Evolutionary conservation across 768 basidiomycete species (phyloP).

Genomic region (Mycena rosella): DNA sequence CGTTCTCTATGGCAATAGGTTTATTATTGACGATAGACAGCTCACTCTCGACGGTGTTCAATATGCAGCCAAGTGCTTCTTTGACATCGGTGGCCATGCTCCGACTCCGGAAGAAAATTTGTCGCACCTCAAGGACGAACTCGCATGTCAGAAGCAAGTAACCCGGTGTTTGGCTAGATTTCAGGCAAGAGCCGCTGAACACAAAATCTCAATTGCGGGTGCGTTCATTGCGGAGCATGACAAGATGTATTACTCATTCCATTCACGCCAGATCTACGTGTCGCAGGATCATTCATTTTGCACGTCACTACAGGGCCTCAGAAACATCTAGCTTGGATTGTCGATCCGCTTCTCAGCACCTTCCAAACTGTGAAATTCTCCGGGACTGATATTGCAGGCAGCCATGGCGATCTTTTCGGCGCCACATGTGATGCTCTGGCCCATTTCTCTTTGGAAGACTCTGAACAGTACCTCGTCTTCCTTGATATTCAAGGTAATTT

Average conservation of each 20-base stretch:
- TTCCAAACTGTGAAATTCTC: neutral
- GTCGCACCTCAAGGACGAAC: neutral
- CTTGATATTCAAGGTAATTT: constrained; percentile 6
- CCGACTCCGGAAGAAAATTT: neutral
- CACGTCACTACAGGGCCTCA: neutral
- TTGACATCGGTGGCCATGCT: neutral
- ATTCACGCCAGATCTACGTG: no score
- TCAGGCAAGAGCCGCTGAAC: no score
- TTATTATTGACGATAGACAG: neutral
- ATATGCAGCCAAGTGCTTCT: constrained; percentile 16
- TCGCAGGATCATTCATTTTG: no score
- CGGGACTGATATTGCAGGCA: constrained; percentile 4
- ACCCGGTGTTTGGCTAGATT: no score
- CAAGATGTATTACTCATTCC: no score
- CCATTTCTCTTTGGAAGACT: constrained; percentile 14
- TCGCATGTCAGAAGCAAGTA: neutral
- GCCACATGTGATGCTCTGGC: constrained; percentile 13
- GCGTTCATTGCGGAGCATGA: no score
- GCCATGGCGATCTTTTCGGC: constrained; percentile 5
- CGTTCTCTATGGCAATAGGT: no score
- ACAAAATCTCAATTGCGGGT: no score
- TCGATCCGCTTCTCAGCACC: constrained; percentile 7
- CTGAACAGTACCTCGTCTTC: neutral
- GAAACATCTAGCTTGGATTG: constrained; percentile 12
- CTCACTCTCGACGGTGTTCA: neutral